Evolutionary conservation across 1,284 basidiomycete species (phyloP).

Genomic region (Heterobasidion parviporum): DNA sequence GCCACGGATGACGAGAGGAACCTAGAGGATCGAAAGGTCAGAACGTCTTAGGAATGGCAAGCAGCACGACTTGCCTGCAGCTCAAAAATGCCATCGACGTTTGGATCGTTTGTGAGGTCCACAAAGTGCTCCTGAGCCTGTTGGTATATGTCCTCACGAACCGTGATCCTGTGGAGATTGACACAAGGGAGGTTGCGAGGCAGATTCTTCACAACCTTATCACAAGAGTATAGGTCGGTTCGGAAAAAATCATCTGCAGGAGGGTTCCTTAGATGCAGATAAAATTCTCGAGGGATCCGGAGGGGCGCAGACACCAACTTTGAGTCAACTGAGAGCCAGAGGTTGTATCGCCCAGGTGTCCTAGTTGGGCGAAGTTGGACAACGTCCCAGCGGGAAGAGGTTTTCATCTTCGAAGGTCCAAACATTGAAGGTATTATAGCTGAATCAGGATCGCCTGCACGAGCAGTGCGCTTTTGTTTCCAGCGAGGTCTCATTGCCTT

Average conservation of each 20-base stretch:
- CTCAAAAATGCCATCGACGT: conserved; percentile 95
- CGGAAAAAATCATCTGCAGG: conserved; percentile 61
- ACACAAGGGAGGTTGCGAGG: conserved; percentile 74
- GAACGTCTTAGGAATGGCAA: background rate
- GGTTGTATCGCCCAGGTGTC: conserved; percentile 76
- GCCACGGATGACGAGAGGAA: conserved; percentile 82
- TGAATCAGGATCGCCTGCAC: conserved; percentile 26
- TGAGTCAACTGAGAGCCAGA: conserved; percentile 86
- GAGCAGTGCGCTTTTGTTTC: conserved; percentile 52
- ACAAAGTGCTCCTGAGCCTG: conserved; percentile 89
- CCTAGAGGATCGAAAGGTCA: conserved; percentile 29
- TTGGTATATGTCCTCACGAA: conserved; percentile 79
- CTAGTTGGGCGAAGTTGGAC: conserved; percentile 81
- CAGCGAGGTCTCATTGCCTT: conserved; percentile 76
- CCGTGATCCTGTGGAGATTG: conserved; percentile 80
- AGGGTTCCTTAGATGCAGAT: conserved; percentile 77
- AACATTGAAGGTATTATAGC: conserved; percentile 72
- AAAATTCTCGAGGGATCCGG: conserved; percentile 87
- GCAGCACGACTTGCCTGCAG: conserved; percentile 53
- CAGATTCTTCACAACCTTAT: conserved; percentile 71
- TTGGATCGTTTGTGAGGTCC: conserved; percentile 87
- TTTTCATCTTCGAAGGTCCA: conserved; percentile 58
- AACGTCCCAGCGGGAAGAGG: conserved; percentile 79
- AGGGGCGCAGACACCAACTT: conserved; percentile 77
- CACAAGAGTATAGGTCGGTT: conserved; percentile 60